These are phyloP conservation scores for Colletotrichum liaoningense DNA, from an alignment of 2,329 filamentous ascomycete species.

Conservation along the genomic window DNA sequence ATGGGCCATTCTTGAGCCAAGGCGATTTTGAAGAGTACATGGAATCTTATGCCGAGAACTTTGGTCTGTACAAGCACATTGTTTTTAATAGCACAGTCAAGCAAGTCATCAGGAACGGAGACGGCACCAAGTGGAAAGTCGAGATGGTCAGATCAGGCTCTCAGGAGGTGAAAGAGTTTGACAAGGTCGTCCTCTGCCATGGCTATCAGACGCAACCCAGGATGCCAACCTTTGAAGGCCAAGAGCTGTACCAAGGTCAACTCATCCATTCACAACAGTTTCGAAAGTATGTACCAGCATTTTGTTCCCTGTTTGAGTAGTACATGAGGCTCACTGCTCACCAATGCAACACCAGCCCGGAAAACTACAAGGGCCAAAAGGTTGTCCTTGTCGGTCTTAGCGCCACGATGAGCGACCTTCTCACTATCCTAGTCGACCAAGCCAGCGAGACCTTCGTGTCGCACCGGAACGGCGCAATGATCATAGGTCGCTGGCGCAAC, in stretches of 20 bases:
- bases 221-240: conserved; percentile 48
- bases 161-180: conserved; percentile 43
- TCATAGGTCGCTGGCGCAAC: conserved; percentile 47
- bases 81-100: conserved; percentile 46
- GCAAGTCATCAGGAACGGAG: conserved; percentile 41
- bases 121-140: conserved; percentile 47
- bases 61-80: conserved; percentile 48
- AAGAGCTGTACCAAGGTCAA: conserved; percentile 50
- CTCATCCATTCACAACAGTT: conserved; percentile 53
- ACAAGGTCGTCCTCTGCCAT: conserved; percentile 51
- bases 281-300: conserved; percentile 41
- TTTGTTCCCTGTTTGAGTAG: background rate
- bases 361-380: conserved; percentile 51
- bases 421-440: conserved; percentile 46
- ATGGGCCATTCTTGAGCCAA: conserved; percentile 41
- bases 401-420: conserved; percentile 50
- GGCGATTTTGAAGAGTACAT: conserved; percentile 50
- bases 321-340: conserved; percentile 17
- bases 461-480: conserved; percentile 50
- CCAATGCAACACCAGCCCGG: conserved; percentile 36
- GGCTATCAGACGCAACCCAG: conserved; percentile 48
- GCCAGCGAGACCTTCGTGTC: conserved; percentile 54
- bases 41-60: conserved; percentile 53
- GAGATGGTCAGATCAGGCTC: conserved; percentile 42
- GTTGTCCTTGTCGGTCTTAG: conserved; percentile 57